Conservation (phyloP, 768 basidiomycete genomes). For the Phaeolepiota aurea region DNA sequence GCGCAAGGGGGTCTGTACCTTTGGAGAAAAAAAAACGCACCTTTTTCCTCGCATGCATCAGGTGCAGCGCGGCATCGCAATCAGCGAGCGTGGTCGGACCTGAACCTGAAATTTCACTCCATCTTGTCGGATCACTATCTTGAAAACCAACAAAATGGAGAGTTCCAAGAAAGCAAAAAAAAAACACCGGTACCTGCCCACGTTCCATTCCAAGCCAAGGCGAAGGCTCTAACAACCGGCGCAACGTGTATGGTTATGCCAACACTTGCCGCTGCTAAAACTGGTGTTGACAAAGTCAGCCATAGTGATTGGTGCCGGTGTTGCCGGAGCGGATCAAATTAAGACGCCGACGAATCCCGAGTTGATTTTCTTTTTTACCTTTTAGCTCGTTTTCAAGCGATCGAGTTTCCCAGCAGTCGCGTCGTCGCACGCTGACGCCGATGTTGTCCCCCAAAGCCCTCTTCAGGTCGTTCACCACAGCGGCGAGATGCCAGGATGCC, state of each 20-base stretch:
- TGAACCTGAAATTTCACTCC: neutral
- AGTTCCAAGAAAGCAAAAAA: too few species aligned
- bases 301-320: neutral
- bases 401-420: neutral
- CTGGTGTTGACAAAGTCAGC: neutral
- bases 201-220: too few species aligned
- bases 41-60: neutral
- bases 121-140: neutral
- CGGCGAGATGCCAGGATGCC: conserved; percentile 28
- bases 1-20: neutral
- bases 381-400: neutral
- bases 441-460: conserved; percentile 10
- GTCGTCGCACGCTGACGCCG: conserved; percentile 1
- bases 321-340: neutral
- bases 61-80: neutral
- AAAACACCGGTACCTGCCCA: too few species aligned
- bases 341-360: neutral
- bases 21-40: neutral
- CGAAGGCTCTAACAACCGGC: too few species aligned
- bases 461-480: conserved; percentile 31
- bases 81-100: neutral
- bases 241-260: too few species aligned
- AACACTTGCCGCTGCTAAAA: too few species aligned
- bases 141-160: neutral
- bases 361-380: neutral